Conservation (phyloP, 2,329 filamentous ascomycete genomes). For the Talaromyces sp. region DNA sequence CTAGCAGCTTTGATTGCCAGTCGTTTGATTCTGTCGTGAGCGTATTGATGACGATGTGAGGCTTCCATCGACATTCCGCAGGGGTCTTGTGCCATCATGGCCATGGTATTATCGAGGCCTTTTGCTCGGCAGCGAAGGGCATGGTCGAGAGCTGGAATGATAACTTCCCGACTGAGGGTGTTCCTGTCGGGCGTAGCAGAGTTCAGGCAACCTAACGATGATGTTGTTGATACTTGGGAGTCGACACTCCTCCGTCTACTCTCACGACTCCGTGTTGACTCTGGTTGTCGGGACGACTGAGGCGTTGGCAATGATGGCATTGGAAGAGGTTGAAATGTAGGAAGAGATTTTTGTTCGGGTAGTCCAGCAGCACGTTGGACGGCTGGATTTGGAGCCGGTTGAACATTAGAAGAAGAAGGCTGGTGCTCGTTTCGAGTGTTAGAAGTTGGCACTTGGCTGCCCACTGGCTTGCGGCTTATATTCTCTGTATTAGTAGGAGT, state of each 20-base stretch:
- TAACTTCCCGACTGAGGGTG: constrained; percentile 49
- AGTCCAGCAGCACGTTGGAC: constrained; percentile 15
- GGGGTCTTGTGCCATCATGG: constrained; percentile 25
- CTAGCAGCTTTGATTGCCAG: constrained; percentile 77
- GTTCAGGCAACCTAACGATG: constrained; percentile 51
- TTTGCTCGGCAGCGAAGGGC: constrained; percentile 73
- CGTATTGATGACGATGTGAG: constrained; percentile 60
- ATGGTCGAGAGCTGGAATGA: constrained; percentile 87
- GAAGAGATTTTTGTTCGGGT: constrained; percentile 23
- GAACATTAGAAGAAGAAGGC: constrained; percentile 23
- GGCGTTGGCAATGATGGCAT: constrained; percentile 14
- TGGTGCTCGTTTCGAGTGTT: constrained; percentile 20
- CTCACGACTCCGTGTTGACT: background rate
- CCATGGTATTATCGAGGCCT: constrained; percentile 45
- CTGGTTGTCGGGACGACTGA: constrained; percentile 2
- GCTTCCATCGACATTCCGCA: constrained; percentile 43
- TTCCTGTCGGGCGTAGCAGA: constrained; percentile 44
- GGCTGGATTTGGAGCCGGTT: constrained; percentile 5
- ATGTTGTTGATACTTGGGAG: constrained; percentile 37
- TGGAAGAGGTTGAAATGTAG: constrained; percentile 23
- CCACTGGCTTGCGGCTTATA: constrained; percentile 23
- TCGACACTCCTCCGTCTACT: constrained; percentile 5
- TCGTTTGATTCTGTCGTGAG: constrained; percentile 76
- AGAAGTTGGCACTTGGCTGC: constrained; percentile 26
- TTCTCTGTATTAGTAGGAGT: constrained; percentile 14